phyloP scores from a whole-genome alignment of 2,329 filamentous ascomycete species.

The Penicillium sp. region DNA sequence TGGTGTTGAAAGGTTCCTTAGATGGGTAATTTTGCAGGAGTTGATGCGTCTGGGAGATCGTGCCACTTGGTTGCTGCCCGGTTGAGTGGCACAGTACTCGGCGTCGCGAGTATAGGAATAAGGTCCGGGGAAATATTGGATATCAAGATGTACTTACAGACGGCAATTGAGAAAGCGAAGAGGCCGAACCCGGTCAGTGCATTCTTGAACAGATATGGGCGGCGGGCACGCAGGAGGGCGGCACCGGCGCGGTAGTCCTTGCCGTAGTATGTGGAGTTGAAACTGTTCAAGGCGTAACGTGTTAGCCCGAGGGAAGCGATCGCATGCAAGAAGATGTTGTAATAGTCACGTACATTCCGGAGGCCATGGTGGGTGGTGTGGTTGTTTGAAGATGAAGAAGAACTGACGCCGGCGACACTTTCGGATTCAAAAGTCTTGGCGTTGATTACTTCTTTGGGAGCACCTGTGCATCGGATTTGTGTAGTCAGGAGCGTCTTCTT shows the following conservation, averaged over 20 bases:
- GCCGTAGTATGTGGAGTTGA: slow-evolving; percentile 89
- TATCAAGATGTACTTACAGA: slow-evolving; percentile 72
- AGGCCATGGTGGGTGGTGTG: slow-evolving; percentile 24
- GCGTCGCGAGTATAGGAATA: background rate
- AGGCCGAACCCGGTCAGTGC: slow-evolving; percentile 77
- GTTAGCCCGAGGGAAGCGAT: slow-evolving; percentile 7
- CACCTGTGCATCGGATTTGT: no score
- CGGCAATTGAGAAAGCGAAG: slow-evolving; percentile 73
- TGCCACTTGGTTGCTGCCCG: background rate
- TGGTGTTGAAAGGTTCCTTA: background rate
- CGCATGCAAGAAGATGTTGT: background rate
- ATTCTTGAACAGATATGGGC: slow-evolving; percentile 92
- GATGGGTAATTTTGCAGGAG: background rate
- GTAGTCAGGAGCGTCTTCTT: no score
- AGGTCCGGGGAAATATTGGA: background rate
- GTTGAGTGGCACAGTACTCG: slow-evolving; percentile 13
- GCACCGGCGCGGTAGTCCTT: slow-evolving; percentile 81
- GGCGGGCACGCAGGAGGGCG: slow-evolving; percentile 85
- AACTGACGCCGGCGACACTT: slow-evolving; percentile 16
- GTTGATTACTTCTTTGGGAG: slow-evolving; percentile 4
- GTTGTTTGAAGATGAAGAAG: slow-evolving; percentile 3
- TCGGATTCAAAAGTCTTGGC: slow-evolving; percentile 29
- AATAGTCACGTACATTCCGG: slow-evolving; percentile 28
- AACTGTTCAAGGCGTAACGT: slow-evolving; percentile 41
- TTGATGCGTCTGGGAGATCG: background rate